Percentiles rank a stretch among this genome's conserved stretches.
These are phyloP conservation scores for Hypomontagnella monticulosa DNA, from an alignment of 495 filamentous ascomycete species.

Conservation along the genomic window DNA sequence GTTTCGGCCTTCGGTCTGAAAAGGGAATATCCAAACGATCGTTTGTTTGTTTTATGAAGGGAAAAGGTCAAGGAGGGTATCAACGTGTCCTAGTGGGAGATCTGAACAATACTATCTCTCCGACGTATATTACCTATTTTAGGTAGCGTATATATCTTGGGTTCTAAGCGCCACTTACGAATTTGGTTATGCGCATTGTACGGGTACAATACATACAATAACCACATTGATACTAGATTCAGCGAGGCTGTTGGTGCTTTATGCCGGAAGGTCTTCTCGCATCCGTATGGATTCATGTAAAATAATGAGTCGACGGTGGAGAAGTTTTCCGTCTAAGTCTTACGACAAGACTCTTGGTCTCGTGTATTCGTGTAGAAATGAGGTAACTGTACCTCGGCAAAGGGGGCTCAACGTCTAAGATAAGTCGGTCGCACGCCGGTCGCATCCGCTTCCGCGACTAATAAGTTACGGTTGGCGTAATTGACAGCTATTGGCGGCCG, in stretches of 20 bases:
- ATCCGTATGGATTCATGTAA: not conserved
- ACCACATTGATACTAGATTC: too few species aligned
- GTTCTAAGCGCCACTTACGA: not conserved
- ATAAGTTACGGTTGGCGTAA: constrained; percentile 1
- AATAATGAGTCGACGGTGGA: constrained; percentile 24
- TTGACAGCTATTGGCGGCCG: constrained; percentile 9
- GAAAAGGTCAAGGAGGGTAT: constrained; percentile 8
- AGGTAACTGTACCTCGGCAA: constrained; percentile 4
- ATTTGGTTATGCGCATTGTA: not conserved
- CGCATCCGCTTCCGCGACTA: constrained; percentile 11
- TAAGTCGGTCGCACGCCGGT: constrained; percentile 17
- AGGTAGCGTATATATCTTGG: not conserved
- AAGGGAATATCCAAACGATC: constrained; percentile 16
- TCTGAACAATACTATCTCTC: constrained; percentile 11
- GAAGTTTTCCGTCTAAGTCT: constrained; percentile 15
- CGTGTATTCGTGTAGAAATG: constrained; percentile 3
- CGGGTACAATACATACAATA: not conserved
- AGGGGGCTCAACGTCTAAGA: constrained; percentile 4
- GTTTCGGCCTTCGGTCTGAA: constrained; percentile 29
- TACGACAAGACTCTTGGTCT: constrained; percentile 7
- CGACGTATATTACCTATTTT: not conserved
- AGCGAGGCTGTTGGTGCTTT: not conserved
- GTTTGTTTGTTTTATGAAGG: not conserved
- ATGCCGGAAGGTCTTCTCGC: constrained; percentile 10
- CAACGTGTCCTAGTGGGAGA: constrained; percentile 11